Evolutionary conservation across 2,329 filamentous ascomycete species (phyloP).

Genomic region (Trichoderma brevicompactum): DNA sequence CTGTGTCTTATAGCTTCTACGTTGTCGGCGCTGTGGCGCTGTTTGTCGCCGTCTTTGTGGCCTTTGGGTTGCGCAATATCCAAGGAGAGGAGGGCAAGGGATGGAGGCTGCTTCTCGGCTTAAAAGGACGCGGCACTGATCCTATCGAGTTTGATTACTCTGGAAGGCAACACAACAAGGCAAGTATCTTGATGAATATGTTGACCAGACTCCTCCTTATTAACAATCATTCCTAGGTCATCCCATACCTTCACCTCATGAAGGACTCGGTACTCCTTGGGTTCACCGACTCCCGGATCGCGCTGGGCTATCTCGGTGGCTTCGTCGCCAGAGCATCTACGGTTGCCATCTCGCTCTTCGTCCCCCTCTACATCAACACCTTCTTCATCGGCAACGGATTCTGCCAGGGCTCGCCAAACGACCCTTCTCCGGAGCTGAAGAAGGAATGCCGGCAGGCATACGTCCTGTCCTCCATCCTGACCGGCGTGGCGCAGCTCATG

Average conservation of each 20-base stretch:
- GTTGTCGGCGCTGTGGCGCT: constrained; percentile 77
- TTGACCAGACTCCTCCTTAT: background rate
- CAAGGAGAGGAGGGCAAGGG: constrained; percentile 79
- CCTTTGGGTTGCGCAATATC: constrained; percentile 72
- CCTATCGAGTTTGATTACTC: background rate
- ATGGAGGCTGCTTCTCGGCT: constrained; percentile 62
- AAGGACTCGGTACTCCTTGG: constrained; percentile 69
- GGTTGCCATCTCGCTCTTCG: constrained; percentile 92
- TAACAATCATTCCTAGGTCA: constrained; percentile 38
- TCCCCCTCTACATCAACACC: constrained; percentile 89
- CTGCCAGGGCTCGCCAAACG: constrained; percentile 69
- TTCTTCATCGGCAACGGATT: constrained; percentile 83
- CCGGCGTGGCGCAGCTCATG: constrained; percentile 84
- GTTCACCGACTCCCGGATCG: constrained; percentile 76
- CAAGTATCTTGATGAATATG: constrained; percentile 30
- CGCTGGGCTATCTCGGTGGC: constrained; percentile 86
- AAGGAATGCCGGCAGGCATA: constrained; percentile 85
- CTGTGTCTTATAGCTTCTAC: constrained; percentile 86
- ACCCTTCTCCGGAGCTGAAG: constrained; percentile 75
- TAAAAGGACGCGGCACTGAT: constrained; percentile 36
- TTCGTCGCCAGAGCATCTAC: constrained; percentile 95
- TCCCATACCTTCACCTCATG: constrained; percentile 65
- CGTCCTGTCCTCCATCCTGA: constrained; percentile 81
- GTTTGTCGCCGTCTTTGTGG: constrained; percentile 73
- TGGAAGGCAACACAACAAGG: constrained; percentile 33